Evolutionary conservation across 2,329 filamentous ascomycete genomes (phyloP).

Genomic region (Trichoderma lentiforme): DNA sequence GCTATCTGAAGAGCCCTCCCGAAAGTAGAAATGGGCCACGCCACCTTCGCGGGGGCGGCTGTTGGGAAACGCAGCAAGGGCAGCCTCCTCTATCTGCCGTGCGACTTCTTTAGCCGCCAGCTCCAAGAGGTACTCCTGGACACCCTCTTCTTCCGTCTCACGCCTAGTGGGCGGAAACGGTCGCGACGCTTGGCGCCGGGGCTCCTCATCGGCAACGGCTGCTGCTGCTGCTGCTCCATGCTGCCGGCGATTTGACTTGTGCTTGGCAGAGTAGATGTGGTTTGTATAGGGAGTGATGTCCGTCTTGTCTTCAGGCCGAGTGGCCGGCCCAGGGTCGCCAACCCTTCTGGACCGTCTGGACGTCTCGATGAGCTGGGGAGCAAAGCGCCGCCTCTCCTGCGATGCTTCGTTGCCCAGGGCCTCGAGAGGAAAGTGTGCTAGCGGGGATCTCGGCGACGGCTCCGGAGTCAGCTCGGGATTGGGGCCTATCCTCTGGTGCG

Average conservation of each 20-base stretch:
- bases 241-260: slow-evolving; percentile 36
- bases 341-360: slow-evolving; percentile 67
- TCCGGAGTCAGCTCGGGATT: slow-evolving; percentile 57
- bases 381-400: slow-evolving; percentile 55
- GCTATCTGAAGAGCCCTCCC: slow-evolving; percentile 60
- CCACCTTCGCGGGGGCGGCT: slow-evolving; percentile 66
- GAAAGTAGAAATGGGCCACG: slow-evolving; percentile 67
- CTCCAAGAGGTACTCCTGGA: slow-evolving; percentile 73
- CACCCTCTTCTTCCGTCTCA: slow-evolving; percentile 71
- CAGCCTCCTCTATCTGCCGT: slow-evolving; percentile 73
- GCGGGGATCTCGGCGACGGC: slow-evolving; percentile 49
- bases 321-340: slow-evolving; percentile 61
- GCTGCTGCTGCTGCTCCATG: slow-evolving; percentile 21
- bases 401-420: slow-evolving; percentile 35
- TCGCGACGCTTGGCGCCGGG: slow-evolving; percentile 30
- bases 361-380: slow-evolving; percentile 78
- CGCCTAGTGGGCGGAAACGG: slow-evolving; percentile 47
- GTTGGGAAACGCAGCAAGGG: slow-evolving; percentile 72
- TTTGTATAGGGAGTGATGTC: slow-evolving; percentile 65
- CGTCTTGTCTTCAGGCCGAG: slow-evolving; percentile 65
- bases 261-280: slow-evolving; percentile 52
- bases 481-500: slow-evolving; percentile 39
- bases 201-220: slow-evolving; percentile 29
- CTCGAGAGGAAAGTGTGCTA: slow-evolving; percentile 42
- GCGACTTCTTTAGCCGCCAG: slow-evolving; percentile 78